These are phyloP conservation scores for Zygosaccharomyces gambellarensis DNA, from an alignment of 805 yeast species.

Conservation along the genomic window DNA sequence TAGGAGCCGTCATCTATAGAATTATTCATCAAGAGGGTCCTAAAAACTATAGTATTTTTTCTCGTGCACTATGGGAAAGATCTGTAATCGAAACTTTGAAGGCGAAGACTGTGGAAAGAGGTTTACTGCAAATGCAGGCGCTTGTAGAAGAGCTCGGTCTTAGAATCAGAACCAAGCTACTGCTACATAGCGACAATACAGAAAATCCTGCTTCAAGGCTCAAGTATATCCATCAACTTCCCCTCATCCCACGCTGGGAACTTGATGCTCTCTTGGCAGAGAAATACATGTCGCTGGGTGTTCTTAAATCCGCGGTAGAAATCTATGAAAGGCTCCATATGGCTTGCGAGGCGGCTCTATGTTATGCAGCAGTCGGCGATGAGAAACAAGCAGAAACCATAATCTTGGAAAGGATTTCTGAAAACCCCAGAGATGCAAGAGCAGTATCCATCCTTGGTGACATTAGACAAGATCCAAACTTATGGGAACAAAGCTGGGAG, in stretches of 20 bases:
- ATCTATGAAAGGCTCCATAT: slow-evolving; percentile 75
- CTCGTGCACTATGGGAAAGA: slow-evolving; percentile 85
- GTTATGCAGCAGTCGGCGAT: slow-evolving; percentile 82
- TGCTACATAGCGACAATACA: slow-evolving; percentile 39
- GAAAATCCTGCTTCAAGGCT: slow-evolving; percentile 46
- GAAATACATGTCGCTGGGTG: slow-evolving; percentile 78
- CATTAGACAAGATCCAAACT: slow-evolving; percentile 63
- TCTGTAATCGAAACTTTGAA: slow-evolving; percentile 75
- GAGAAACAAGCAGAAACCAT: slow-evolving; percentile 60
- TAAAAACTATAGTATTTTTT: slow-evolving; percentile 64
- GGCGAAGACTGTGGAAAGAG: slow-evolving; percentile 88
- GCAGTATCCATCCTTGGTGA: slow-evolving; percentile 85
- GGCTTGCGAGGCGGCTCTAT: slow-evolving; percentile 80
- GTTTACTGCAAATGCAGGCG: slow-evolving; percentile 87
- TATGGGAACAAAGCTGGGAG: slow-evolving; percentile 87
- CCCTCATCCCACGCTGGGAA: slow-evolving; percentile 78
- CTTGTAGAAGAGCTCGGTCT: slow-evolving; percentile 83
- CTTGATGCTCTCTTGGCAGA: slow-evolving; percentile 82
- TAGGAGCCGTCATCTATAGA: slow-evolving; percentile 70
- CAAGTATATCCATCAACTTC: slow-evolving; percentile 65
- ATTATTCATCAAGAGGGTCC: slow-evolving; percentile 47
- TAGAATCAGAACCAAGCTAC: slow-evolving; percentile 52
- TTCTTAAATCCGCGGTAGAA: slow-evolving; percentile 79
- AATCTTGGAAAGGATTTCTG: slow-evolving; percentile 47
- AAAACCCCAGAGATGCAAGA: slow-evolving; percentile 71